Conservation (phyloP, 768 basidiomycete genomes). For the Gymnopilus dilepis region DNA sequence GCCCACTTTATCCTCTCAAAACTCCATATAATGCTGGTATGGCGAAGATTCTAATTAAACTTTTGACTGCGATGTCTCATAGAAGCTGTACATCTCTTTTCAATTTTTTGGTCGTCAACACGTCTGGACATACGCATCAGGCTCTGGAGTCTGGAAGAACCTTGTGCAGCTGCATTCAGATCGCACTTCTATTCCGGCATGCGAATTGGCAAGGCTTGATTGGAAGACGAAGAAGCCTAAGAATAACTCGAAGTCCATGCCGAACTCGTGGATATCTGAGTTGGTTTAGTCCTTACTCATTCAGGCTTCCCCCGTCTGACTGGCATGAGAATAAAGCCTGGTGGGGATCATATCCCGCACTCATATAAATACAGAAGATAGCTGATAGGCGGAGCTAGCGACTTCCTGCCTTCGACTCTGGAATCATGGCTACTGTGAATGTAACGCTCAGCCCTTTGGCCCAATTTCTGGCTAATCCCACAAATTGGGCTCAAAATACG, state of each 20-base stretch:
- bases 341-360: not conserved
- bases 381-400: not conserved
- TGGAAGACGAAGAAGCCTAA: not conserved
- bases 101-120: no score
- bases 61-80: no score
- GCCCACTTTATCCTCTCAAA: not conserved
- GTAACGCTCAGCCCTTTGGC: constrained; percentile 15
- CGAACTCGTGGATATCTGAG: not conserved
- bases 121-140: no score
- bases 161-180: no score
- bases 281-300: no score
- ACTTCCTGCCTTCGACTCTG: not conserved
- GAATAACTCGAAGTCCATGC: not conserved
- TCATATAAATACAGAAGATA: not conserved
- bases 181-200: no score
- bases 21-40: not conserved
- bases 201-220: no score
- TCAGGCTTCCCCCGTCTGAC: not conserved
- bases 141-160: no score
- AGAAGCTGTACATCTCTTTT: no score
- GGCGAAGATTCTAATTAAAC: no score
- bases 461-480: constrained; percentile 3
- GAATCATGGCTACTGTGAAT: constrained; percentile 1
- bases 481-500: constrained; percentile 1
- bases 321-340: not conserved